Evolutionary conservation across 2,329 filamentous ascomycete genomes (phyloP).

Genomic region (Hypoxylon sp.): DNA sequence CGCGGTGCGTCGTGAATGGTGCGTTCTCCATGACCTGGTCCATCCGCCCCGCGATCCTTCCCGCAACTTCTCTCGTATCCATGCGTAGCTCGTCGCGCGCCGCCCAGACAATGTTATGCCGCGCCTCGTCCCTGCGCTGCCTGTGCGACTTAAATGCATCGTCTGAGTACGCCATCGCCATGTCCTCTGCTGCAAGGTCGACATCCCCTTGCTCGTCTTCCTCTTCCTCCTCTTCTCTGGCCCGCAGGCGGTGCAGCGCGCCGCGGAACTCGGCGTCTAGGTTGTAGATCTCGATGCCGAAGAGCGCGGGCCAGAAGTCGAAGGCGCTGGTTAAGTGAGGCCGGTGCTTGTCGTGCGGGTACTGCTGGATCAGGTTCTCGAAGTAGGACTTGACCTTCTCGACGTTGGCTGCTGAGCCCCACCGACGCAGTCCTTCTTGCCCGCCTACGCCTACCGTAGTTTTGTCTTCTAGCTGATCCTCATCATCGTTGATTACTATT

Average conservation of each 20-base stretch:
- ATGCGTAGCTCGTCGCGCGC: conserved; percentile 60
- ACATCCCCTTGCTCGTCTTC: conserved; percentile 3
- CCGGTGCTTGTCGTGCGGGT: conserved; percentile 76
- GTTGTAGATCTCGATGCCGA: conserved; percentile 85
- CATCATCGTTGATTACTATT: no score
- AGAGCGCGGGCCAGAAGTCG: conserved; percentile 86
- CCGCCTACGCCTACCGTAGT: background rate
- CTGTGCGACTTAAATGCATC: conserved; percentile 29
- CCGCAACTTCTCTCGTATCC: conserved; percentile 71
- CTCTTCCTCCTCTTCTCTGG: conserved; percentile 28
- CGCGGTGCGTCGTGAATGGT: conserved; percentile 77
- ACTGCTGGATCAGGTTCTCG: conserved; percentile 81
- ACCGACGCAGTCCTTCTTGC: conserved; percentile 48
- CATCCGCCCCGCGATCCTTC: conserved; percentile 76
- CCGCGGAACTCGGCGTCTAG: conserved; percentile 72
- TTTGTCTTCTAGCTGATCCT: no score
- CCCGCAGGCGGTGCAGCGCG: conserved; percentile 58
- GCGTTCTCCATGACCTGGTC: conserved; percentile 78
- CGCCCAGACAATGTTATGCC: conserved; percentile 50
- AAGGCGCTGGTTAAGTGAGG: conserved; percentile 74
- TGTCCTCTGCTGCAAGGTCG: conserved; percentile 26
- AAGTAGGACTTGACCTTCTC: conserved; percentile 73
- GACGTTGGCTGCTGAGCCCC: conserved; percentile 64
- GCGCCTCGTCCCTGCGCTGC: conserved; percentile 23
- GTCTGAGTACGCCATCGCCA: conserved; percentile 38